These are phyloP conservation scores for Chlorella sorokiniana DNA, from an alignment of 139 green algal species.

Conservation along the genomic window DNA sequence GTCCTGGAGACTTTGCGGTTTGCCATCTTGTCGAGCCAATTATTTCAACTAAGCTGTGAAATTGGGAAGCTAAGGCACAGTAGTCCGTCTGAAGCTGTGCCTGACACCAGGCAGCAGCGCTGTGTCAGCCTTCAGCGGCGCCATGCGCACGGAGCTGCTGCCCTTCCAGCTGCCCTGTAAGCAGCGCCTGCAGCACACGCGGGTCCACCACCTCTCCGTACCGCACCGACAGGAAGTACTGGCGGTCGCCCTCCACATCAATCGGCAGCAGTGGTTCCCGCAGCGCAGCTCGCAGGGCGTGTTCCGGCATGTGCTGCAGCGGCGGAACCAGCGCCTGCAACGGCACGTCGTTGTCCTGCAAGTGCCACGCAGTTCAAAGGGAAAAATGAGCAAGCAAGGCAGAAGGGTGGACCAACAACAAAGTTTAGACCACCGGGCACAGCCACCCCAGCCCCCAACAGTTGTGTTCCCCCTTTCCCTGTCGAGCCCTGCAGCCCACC, in stretches of 20 bases:
- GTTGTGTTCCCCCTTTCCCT: background rate
- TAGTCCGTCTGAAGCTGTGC: no score
- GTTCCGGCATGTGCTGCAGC: slow-evolving; percentile 44
- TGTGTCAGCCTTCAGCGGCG: no score
- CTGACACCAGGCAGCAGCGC: no score
- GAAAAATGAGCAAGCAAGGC: background rate
- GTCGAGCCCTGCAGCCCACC: slow-evolving; percentile 37
- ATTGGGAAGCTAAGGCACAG: no score
- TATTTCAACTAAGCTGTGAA: no score
- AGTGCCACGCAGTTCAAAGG: background rate
- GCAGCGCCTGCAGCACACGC: background rate
- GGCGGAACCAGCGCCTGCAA: slow-evolving; percentile 57
- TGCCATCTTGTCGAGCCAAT: no score
- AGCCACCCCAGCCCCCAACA: background rate
- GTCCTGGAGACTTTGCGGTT: no score
- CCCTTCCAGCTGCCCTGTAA: slow-evolving; percentile 6
- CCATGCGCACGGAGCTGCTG: slow-evolving; percentile 5
- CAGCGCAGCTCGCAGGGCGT: background rate
- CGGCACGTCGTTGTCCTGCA: slow-evolving; percentile 64
- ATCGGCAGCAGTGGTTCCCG: slow-evolving; percentile 44
- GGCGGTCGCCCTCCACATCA: slow-evolving; percentile 57
- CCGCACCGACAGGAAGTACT: slow-evolving; percentile 66
- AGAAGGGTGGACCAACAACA: background rate
- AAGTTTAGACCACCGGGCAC: background rate
- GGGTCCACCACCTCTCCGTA: slow-evolving; percentile 8